Percentiles rank a stretch among this genome's conserved stretches.
These are phyloP conservation scores for Syzygium aromaticum DNA, from an alignment of 345 rosid genomes.

Conservation along the genomic window DNA sequence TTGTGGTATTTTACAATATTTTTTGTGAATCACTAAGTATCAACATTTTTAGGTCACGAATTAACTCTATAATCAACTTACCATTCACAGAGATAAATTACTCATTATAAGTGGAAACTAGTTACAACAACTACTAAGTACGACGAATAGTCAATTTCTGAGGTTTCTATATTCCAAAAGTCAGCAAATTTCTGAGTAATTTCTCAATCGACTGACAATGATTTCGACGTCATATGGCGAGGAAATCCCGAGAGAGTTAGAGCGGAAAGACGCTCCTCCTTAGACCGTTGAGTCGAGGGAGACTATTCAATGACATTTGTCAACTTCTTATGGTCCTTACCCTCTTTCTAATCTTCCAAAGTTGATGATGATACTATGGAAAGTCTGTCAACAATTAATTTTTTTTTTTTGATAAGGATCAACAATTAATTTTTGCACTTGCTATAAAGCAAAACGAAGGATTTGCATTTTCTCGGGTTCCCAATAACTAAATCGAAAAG, in stretches of 20 bases:
- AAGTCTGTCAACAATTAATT: not conserved
- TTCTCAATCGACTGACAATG: not conserved
- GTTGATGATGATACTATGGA: not conserved
- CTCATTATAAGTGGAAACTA: not conserved
- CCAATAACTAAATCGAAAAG: not conserved
- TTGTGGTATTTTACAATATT: not conserved
- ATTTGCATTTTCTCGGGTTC: not conserved
- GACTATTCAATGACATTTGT: not conserved
- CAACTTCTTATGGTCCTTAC: not conserved
- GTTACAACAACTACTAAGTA: not conserved
- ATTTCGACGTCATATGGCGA: not conserved
- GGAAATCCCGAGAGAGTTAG: not conserved
- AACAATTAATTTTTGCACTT: not conserved
- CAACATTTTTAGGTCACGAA: not conserved
- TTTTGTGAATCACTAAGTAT: not conserved
- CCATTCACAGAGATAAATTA: not conserved
- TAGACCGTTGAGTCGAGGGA: not conserved
- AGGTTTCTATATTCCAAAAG: not conserved
- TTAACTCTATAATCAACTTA: not conserved
- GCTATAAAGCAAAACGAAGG: not conserved
- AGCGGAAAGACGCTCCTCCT: not conserved
- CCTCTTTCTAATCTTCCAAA: not conserved
- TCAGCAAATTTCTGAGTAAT: not conserved
- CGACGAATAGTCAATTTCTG: not conserved
- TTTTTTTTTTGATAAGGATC: too few species aligned